These are phyloP conservation scores for Berkeleyomyces basicola DNA, from an alignment of 2,329 filamentous ascomycete genomes.

Conservation along the genomic window DNA sequence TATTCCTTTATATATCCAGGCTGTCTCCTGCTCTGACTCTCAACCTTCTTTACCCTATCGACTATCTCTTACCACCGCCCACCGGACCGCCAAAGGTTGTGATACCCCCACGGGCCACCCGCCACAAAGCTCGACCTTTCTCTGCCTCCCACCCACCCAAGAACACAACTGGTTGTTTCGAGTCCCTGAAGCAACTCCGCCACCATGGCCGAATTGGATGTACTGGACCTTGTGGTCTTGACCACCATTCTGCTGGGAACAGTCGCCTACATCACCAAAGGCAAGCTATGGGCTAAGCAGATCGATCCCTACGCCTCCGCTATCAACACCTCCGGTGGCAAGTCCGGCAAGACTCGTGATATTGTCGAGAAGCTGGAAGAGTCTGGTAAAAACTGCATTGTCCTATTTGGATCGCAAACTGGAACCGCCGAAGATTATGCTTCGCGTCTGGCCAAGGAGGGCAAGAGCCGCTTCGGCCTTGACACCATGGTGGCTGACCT, in stretches of 20 bases:
- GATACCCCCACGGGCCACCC: neutral
- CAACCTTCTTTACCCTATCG: neutral
- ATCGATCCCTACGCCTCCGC: slow-evolving; percentile 79
- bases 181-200: slow-evolving; percentile 13
- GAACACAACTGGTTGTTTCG: neutral
- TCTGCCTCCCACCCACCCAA: neutral
- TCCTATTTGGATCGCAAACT: slow-evolving; percentile 97
- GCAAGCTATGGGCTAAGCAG: slow-evolving; percentile 74
- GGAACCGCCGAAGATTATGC: slow-evolving; percentile 98
- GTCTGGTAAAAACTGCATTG: slow-evolving; percentile 87
- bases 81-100: neutral
- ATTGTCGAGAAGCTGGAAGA: slow-evolving; percentile 95
- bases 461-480: slow-evolving; percentile 85
- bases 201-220: slow-evolving; percentile 89
- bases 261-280: slow-evolving; percentile 93
- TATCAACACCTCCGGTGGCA: slow-evolving; percentile 50
- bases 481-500: slow-evolving; percentile 98
- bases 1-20: neutral
- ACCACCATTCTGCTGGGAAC: slow-evolving; percentile 71
- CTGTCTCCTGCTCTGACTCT: neutral
- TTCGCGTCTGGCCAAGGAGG: slow-evolving; percentile 89
- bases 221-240: slow-evolving; percentile 85
- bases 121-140: neutral
- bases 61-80: neutral
- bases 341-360: slow-evolving; percentile 73